Base-by-base conservation (phyloP, 805 yeast species). In the Wickerhamomyces sydowiorum region DNA sequence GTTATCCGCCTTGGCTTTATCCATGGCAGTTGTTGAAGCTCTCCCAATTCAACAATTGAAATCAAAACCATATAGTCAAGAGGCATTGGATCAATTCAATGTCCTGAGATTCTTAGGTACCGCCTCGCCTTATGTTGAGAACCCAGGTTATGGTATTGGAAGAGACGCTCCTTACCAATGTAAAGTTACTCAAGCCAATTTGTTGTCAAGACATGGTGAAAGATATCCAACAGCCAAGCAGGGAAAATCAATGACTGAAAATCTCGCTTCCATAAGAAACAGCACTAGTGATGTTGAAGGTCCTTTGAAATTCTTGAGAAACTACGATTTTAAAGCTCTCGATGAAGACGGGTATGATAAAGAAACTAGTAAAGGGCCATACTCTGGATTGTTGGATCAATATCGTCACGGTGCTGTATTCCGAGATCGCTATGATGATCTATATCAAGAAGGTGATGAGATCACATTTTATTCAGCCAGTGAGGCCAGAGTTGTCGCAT, bases 161-260 rank as follows among this genome's bases (percentile, higher is more conserved):
- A 65, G 75, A 33, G 76, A 73, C 18, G 60, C 73, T 2, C 86
- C 86, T 14, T 57, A 51, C 1, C 68, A 67, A 28, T 76, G 82
- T 55, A 50, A 59, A 0, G 65, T 77, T 36, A 77, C 75, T 46
- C 83, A 78, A 54, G 82, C 76, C 8, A 73, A 73, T 48, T 54
- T 72, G 49, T 50, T 72, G 29, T 62, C 68, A 43, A 69, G 85
- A 48, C 85, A 79, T 47, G 84, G 83, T 14, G 85, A 77, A 53
- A 65, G 85, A 40, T 78, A 64, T 54, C 80, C 76, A 13, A 62
- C 65, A 10, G 40, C 41, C 21, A 38, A 36, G 8, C 46, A 37
- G 23, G 61, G 60, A n/a, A 24, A 31, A 6, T 36, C 43, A 3
- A 42, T 56, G 6, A 40, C 41, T 7, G 47, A 49, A 32, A 21